phyloP scores from a whole-genome alignment of 495 filamentous ascomycete species.

The Podospora pseudoanserina region DNA sequence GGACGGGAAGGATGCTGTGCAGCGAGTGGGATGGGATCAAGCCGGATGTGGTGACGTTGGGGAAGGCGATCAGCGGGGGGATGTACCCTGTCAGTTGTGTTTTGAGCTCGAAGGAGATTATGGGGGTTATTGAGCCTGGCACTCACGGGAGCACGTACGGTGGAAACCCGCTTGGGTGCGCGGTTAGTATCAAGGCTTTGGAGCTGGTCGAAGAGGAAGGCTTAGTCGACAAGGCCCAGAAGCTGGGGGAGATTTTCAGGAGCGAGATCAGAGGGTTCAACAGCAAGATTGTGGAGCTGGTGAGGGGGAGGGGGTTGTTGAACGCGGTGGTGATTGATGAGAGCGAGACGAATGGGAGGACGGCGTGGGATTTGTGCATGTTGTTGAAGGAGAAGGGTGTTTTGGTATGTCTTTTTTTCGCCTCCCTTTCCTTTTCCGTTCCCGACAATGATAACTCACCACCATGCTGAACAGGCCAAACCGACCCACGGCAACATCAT shows the following conservation, averaged over 20 bases:
- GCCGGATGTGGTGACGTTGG: slow-evolving; percentile 89
- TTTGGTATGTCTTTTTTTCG: slow-evolving; percentile 55
- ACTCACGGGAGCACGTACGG: slow-evolving; percentile 97
- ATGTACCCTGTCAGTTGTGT: slow-evolving; percentile 99
- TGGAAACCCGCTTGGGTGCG: slow-evolving; percentile 94
- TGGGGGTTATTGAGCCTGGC: slow-evolving; percentile 95
- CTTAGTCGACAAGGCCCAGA: slow-evolving; percentile 76
- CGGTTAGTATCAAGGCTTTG: slow-evolving; percentile 92
- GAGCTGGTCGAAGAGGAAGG: slow-evolving; percentile 91
- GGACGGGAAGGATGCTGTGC: slow-evolving; percentile 90
- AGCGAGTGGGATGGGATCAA: slow-evolving; percentile 92
- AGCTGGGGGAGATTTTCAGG: slow-evolving; percentile 80
- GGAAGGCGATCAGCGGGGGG: slow-evolving; percentile 95
- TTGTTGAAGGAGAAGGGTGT: slow-evolving; percentile 93
- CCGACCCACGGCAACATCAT: slow-evolving; percentile 99
- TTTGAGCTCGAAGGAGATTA: slow-evolving; percentile 81
- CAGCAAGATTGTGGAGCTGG: slow-evolving; percentile 72
- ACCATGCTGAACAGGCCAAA: slow-evolving; percentile 64
- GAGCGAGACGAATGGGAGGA: slow-evolving; percentile 70
- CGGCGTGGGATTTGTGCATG: slow-evolving; percentile 97
- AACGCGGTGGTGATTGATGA: slow-evolving; percentile 98
- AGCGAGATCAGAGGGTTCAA: slow-evolving; percentile 65
- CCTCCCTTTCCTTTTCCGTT: background rate
- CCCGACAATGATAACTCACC: background rate
- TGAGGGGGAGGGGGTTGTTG: slow-evolving; percentile 90